A percentile compares a stretch with the other conserved stretches of the same genome.
phyloP scores from a whole-genome alignment of 257 asterid genomes.

The Jaltomata sinuosa region DNA sequence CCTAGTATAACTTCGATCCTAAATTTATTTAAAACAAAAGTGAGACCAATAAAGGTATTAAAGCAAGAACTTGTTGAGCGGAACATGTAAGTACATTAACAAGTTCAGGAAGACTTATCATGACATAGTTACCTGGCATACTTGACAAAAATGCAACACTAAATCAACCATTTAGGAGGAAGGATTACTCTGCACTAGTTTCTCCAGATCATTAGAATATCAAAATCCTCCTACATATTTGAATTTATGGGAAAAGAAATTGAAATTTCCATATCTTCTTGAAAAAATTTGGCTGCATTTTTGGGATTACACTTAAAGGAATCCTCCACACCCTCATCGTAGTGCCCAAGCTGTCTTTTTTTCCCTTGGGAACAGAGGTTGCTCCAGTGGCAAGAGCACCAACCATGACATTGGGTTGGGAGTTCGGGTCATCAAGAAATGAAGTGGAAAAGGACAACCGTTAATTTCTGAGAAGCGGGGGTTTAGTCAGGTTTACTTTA shows the following conservation, averaged over 20 bases:
- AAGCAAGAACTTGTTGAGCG: neutral
- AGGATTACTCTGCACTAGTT: neutral
- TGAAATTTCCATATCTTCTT: neutral
- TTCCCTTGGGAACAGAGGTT: neutral
- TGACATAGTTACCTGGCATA: neutral
- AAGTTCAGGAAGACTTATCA: neutral
- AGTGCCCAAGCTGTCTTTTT: neutral
- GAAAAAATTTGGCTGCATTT: neutral
- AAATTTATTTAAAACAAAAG: neutral
- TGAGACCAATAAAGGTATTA: neutral
- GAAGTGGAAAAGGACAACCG: neutral
- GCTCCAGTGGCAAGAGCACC: neutral
- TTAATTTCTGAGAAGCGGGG: neutral
- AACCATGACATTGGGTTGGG: neutral
- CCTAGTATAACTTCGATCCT: neutral
- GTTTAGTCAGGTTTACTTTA: neutral
- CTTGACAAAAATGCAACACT: neutral
- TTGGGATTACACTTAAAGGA: neutral
- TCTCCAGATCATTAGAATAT: neutral
- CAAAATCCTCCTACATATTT: neutral
- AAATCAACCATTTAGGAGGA: neutral
- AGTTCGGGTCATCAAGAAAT: neutral
- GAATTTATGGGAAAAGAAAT: neutral
- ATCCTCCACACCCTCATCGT: neutral
- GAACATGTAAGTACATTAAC: neutral